Base-by-base conservation (phyloP, 2,329 filamentous ascomycete genomes). In the Aspergillus clavatus region DNA sequence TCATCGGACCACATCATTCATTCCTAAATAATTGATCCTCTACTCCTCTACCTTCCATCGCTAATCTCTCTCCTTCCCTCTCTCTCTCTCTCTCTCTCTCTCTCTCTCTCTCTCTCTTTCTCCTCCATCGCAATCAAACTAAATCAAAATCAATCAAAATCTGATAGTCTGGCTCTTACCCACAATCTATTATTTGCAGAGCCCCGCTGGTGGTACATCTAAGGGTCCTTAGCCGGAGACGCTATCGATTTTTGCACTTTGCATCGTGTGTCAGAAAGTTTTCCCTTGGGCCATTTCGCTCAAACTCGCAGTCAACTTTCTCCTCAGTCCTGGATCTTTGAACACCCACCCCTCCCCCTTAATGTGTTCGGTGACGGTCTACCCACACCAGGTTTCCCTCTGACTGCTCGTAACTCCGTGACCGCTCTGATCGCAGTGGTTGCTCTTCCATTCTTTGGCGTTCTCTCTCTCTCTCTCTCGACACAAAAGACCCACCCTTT, bases 261-360 rank as follows among this genome's bases (percentile, higher is more conserved):
- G 36, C 33, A 44, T 37, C 40, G 39, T 50, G 45, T 43, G 43
- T 11, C 44, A 44, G 45, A 48, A 51, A 41, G 41, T 43, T 42
- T 45, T 24, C 42, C 44, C 42, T 48, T 24, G 23, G 51, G 43
- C 44, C 45, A 45, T 51, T 45, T 46, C 24, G 42, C 47, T 39
- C 40, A 39, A n/a, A n/a, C 47, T 53, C 23, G 31, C 36, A 43
- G 18, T 35, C 31, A 40, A 45, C 46, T 49, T 45, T 46, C 42
- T 33, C 38, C 23, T 8, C 4, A 24, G 23, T 24, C 8, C 8
- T 8, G 23, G 8, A 35, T n/a, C n/a, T n/a, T n/a, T n/a, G n/a
- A n/a, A n/a, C n/a, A n/a, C n/a, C n/a, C n/a, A n/a, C n/a, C n/a
- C n/a, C n/a, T n/a, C n/a, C 43, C 42, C 50, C 40, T 48, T 48